Evolutionary conservation across 176 grass and related monocot genomes (phyloP).

Genomic region (Hyparrhenia diplandra): DNA sequence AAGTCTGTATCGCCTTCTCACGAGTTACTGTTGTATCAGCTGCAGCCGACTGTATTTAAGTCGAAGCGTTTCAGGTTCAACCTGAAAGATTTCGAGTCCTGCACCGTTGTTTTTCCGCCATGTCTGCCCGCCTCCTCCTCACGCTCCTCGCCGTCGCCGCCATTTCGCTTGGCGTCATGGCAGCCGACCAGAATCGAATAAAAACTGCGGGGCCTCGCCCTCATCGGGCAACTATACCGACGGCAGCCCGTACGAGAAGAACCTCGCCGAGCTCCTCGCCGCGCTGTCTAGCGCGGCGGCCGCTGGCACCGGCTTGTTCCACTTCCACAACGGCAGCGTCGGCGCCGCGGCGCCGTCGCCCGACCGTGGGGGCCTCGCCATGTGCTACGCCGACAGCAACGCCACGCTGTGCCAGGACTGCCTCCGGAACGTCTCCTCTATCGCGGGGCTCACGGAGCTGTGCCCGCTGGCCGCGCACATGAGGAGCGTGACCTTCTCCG

Average conservation of each 20-base stretch:
- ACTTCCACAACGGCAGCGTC: not conserved
- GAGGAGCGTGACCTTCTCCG: not conserved
- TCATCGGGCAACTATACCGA: too few relatives aligned
- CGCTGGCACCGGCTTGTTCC: not conserved
- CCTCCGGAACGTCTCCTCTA: not conserved
- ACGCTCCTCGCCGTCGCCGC: not conserved
- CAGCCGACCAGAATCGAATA: not conserved
- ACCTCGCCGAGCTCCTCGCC: conserved; percentile 2
- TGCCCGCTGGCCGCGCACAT: not conserved
- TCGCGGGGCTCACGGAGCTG: not conserved
- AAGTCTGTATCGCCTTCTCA: too few relatives aligned
- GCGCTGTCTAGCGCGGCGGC: too few relatives aligned
- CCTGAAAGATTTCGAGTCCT: too few relatives aligned
- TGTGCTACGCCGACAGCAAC: conserved; percentile 30
- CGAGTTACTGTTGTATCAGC: too few relatives aligned
- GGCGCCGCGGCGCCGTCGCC: not conserved
- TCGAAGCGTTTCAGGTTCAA: too few relatives aligned
- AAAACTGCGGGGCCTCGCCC: too few relatives aligned
- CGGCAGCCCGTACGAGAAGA: conserved; percentile 17
- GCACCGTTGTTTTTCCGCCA: too few relatives aligned
- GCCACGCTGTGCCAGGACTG: not conserved
- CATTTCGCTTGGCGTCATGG: not conserved
- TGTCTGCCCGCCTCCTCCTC: too few relatives aligned
- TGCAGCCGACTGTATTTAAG: too few relatives aligned
- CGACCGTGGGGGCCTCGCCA: conserved; percentile 21